Evolutionary conservation across 805 yeast genomes (phyloP).

Genomic region (Grigorovia yakushimaensis): DNA sequence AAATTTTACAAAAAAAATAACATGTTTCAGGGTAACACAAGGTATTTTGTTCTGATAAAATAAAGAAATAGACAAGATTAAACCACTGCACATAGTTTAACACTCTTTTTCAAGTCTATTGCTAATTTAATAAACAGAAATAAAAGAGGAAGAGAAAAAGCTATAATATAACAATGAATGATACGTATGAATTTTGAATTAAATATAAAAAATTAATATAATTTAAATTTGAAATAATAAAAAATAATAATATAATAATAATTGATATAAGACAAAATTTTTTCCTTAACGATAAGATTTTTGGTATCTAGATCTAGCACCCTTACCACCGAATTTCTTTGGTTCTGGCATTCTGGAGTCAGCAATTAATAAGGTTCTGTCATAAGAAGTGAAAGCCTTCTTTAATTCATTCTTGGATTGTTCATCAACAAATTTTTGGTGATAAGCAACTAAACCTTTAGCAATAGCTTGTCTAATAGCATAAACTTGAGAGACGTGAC

Average conservation of each 20-base stretch:
- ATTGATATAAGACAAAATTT: background rate
- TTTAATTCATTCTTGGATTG: constrained; percentile 98
- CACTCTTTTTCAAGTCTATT: no score
- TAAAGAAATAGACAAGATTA: no score
- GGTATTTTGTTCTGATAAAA: no score
- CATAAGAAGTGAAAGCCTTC: constrained; percentile 95
- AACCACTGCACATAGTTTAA: no score
- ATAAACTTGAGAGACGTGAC: constrained; percentile 99
- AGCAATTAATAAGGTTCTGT: constrained; percentile 98
- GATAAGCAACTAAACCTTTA: constrained; percentile 98
- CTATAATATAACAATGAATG: background rate
- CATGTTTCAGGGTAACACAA: background rate
- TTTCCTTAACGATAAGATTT: constrained; percentile 93
- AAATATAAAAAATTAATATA: background rate
- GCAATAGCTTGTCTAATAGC: constrained; percentile 99
- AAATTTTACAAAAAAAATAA: no score
- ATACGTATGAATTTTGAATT: background rate
- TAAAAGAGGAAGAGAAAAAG: no score
- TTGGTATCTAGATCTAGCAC: constrained; percentile 99
- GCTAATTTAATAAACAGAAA: no score
- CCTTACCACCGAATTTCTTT: constrained; percentile 99
- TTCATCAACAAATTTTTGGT: constrained; percentile 98
- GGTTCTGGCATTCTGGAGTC: constrained; percentile 99
- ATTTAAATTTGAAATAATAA: background rate
- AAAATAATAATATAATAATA: constrained; percentile 1